Evolutionary conservation across 2,329 filamentous ascomycete species (phyloP), one percentile per base, ranked within the genome.

Genomic region (Didymella lethalis): DNA sequence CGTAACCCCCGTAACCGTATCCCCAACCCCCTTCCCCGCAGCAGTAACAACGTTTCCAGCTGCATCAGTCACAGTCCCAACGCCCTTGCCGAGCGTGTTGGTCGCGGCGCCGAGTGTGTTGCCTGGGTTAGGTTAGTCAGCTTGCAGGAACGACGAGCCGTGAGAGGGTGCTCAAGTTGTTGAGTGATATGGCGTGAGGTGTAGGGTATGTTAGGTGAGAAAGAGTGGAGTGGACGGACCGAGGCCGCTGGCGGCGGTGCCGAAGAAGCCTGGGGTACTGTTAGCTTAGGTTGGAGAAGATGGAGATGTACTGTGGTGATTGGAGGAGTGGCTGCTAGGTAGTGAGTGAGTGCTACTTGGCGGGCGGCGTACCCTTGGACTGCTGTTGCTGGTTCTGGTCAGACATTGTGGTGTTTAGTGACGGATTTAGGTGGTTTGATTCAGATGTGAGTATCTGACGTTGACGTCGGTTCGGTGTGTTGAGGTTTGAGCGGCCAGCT

Each of bases 11-110:
- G 67, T 67, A 26, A 78, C 68, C 0, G 72, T 74, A 59, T 78
- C 72, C 0, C 75, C 75, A 0, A 77, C 61, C 2, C 75, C 75
- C 56, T 76, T 76, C 0, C 75, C 75, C 10, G 73, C 61, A 4
- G 66, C 68, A 0, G 70, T 59, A 4, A 77, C 70, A 0, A 73
- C 69, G 45, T 75, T 73, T 29, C 75, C 75, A 4, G 71, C 57
- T 0, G 72, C 68, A 29, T 71, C 64, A 1, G 73, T 76, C 2
- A 69, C 66, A 49, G 71, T 69, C 0, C 63, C 53, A 40, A 76
- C 71, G 59, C 72, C 74, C 44, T 73, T 73, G 51, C 75, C 74
- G 36, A 75, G 54, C 1, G 74, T 76, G 57, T 74, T 69, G 20
- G 72, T 72, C 32, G 70, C 75, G 14, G 69, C 55, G 65, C 74